These are phyloP conservation scores for Rhynchospora tenuis DNA, from an alignment of 176 grass and related monocot genomes.

Conservation along the genomic window DNA sequence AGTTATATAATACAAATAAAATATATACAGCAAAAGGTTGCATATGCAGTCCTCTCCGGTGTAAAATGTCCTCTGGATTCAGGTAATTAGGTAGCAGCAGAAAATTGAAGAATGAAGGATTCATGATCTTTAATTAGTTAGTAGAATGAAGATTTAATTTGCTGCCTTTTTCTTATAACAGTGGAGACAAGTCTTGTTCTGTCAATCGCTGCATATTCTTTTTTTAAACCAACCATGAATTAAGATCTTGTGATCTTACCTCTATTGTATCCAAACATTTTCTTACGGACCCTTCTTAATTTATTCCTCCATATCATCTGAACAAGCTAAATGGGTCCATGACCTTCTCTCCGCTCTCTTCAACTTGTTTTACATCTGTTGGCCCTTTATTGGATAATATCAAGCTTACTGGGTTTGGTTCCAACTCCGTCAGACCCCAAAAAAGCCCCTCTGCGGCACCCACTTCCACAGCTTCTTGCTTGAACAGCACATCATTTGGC, in stretches of 20 bases:
- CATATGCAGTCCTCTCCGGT: neutral
- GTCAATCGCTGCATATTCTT: neutral
- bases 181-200: neutral
- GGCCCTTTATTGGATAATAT: constrained; percentile 24
- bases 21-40: neutral
- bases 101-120: constrained; percentile 1
- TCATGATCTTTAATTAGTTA: neutral
- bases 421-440: constrained; percentile 14
- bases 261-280: neutral
- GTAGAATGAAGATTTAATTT: neutral
- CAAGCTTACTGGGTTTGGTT: constrained; percentile 29
- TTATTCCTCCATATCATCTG: constrained; percentile 24
- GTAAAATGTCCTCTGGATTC: neutral
- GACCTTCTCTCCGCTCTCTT: constrained; percentile 15
- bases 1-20: neutral
- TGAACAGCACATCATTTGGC: constrained; percentile 15
- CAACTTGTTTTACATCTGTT: constrained; percentile 8
- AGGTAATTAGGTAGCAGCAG: neutral
- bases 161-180: neutral
- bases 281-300: neutral
- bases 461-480: constrained; percentile 22
- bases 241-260: neutral
- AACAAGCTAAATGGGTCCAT: constrained; percentile 57
- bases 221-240: neutral
- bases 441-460: neutral